Conservation (phyloP, 371 early-diverging fungal species). For the Mortierella sp. region DNA sequence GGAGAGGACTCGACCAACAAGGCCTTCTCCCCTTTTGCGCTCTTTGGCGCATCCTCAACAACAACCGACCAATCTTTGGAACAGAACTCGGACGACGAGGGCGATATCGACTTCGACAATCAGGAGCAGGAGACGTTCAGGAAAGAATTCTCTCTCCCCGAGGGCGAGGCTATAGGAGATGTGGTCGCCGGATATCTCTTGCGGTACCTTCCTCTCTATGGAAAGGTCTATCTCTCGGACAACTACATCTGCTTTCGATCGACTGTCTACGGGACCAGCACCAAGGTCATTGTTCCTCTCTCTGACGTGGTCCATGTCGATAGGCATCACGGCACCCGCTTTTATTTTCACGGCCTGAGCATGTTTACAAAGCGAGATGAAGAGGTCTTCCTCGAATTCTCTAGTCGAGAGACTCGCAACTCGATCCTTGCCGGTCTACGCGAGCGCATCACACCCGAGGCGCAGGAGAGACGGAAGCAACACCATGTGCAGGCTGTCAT, state of each 20-base stretch:
- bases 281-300: constrained; percentile 66
- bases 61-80: constrained; percentile 28
- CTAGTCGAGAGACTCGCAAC: constrained; percentile 53
- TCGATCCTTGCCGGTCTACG: constrained; percentile 37
- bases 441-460: constrained; percentile 38
- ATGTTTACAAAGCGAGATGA: constrained; percentile 58
- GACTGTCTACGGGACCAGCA: constrained; percentile 68
- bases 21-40: constrained; percentile 11
- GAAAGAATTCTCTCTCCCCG: constrained; percentile 73
- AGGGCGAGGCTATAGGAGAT: constrained; percentile 66
- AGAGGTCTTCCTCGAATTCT: constrained; percentile 67
- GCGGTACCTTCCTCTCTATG: constrained; percentile 68
- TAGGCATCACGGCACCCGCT: constrained; percentile 48
- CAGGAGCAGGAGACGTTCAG: constrained; percentile 62
- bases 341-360: constrained; percentile 61
- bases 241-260: constrained; percentile 79
- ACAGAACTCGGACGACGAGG: constrained; percentile 14
- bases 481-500: constrained; percentile 13
- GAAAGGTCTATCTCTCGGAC: constrained; percentile 76
- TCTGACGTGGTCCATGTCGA: constrained; percentile 55
- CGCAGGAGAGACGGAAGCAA: constrained; percentile 44
- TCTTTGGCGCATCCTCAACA: constrained; percentile 38
- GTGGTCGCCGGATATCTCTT: constrained; percentile 64
- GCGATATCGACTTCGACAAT: constrained; percentile 10
- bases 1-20: constrained; percentile 67